Evolutionary conservation across 1,284 basidiomycete genomes (phyloP).

Genomic region (Ceratobasidium sp.): DNA sequence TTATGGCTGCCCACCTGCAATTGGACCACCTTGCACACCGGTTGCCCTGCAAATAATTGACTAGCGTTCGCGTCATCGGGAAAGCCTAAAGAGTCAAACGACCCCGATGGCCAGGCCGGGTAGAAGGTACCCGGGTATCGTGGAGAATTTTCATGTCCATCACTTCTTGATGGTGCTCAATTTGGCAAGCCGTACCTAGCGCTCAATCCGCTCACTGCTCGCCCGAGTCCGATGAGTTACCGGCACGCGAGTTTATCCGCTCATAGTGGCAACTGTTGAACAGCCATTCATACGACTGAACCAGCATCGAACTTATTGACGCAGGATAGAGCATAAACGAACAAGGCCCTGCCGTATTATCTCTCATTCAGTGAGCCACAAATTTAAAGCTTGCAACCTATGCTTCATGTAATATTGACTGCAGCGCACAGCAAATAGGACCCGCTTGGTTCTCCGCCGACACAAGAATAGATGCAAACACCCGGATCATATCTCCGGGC

Average conservation of each 20-base stretch:
- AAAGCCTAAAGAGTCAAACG: background rate
- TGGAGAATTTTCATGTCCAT: background rate
- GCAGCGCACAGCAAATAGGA: background rate
- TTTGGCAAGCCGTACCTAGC: background rate
- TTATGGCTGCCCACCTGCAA: no score
- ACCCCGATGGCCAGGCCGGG: background rate
- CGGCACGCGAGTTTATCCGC: background rate
- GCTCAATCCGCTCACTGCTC: background rate
- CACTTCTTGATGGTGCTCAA: background rate
- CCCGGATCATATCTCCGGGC: no score
- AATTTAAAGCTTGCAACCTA: no score
- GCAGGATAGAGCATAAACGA: no score
- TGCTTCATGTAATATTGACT: no score
- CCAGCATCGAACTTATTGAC: no score
- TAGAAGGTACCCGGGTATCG: background rate
- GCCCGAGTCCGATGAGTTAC: slow-evolving; percentile 17
- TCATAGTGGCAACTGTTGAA: no score
- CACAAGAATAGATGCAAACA: background rate
- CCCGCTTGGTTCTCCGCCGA: background rate
- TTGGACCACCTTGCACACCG: no score
- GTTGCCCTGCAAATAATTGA: background rate
- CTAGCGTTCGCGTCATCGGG: background rate
- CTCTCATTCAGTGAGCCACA: background rate
- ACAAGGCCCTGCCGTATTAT: no score
- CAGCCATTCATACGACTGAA: no score